phyloP scores from a whole-genome alignment of 2,329 filamentous ascomycete genomes.

The Byssochlamys sp. region DNA sequence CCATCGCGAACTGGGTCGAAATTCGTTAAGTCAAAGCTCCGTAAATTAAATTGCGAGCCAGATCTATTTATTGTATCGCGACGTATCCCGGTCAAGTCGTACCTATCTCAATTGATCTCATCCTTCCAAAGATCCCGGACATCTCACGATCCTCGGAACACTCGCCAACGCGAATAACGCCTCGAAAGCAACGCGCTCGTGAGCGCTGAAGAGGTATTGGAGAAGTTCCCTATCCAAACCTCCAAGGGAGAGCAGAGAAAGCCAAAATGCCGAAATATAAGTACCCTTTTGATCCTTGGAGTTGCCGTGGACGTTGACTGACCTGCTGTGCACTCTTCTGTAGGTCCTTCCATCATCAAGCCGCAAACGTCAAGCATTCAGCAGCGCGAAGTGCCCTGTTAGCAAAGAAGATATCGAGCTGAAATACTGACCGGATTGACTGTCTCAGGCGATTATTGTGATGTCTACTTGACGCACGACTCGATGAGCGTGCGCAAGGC shows the following conservation, averaged over 20 bases:
- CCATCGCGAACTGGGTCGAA: constrained; percentile 1
- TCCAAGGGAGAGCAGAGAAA: not conserved
- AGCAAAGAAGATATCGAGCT: constrained; percentile 1
- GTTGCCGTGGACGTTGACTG: constrained; percentile 17
- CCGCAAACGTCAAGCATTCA: not conserved
- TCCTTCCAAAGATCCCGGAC: not conserved
- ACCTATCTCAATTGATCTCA: not conserved
- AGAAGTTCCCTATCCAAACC: not conserved
- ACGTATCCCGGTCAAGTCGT: not conserved
- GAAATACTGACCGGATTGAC: constrained; percentile 15
- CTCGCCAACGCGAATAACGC: not conserved
- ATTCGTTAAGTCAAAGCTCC: not conserved
- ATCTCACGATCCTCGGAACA: not conserved
- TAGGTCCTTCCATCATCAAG: constrained; percentile 32
- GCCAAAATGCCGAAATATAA: constrained; percentile 79
- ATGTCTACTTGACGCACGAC: constrained; percentile 99
- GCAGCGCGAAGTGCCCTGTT: constrained; percentile 6
- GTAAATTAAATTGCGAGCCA: not conserved
- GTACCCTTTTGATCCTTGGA: constrained; percentile 26
- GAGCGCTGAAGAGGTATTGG: not conserved
- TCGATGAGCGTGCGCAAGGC: constrained; percentile 99
- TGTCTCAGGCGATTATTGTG: constrained; percentile 75
- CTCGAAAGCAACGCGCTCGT: not conserved
- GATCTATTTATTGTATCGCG: not conserved
- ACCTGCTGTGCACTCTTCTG: constrained; percentile 56